Evolutionary conservation across 1,284 basidiomycete genomes (phyloP).

Genomic region (Rhodotorula sp.): DNA sequence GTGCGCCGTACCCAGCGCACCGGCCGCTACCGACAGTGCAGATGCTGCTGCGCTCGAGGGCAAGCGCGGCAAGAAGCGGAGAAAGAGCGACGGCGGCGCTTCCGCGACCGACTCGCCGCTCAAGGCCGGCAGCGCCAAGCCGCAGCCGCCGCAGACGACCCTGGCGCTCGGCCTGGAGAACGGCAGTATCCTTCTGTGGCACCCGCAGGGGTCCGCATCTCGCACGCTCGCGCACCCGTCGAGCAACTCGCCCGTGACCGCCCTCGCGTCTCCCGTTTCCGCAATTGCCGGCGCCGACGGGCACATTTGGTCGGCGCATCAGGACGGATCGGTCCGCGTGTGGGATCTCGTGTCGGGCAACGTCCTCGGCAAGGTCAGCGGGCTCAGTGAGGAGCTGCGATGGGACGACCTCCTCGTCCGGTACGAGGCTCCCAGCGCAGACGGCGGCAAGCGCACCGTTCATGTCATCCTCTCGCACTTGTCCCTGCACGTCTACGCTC

Average conservation of each 20-base stretch:
- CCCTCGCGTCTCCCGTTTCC: conserved; percentile 30
- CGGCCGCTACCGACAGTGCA: not conserved
- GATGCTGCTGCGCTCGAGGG: conserved; percentile 8
- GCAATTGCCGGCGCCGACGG: conserved; percentile 11
- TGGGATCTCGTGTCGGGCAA: conserved; percentile 29
- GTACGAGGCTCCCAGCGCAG: conserved; percentile 22
- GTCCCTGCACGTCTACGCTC: conserved; percentile 32
- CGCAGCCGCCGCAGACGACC: conserved; percentile 14
- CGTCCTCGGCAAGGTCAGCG: conserved; percentile 28
- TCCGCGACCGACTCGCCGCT: conserved; percentile 16
- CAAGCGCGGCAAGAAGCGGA: conserved; percentile 42
- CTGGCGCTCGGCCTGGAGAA: conserved; percentile 38
- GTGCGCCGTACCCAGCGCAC: conserved; percentile 22
- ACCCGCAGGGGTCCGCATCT: conserved; percentile 27
- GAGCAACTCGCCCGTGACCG: conserved; percentile 33
- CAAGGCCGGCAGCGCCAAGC: not conserved
- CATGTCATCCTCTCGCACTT: conserved; percentile 38
- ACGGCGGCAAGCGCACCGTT: conserved; percentile 22
- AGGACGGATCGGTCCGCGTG: conserved; percentile 34
- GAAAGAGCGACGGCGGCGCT: conserved; percentile 37
- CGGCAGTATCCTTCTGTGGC: conserved; percentile 35
- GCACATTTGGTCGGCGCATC: conserved; percentile 41
- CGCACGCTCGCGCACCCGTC: conserved; percentile 32
- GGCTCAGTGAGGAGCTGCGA: conserved; percentile 19
- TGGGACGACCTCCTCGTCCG: conserved; percentile 39